These are phyloP conservation scores for Colletotrichum shisoi DNA, from an alignment of 2,329 filamentous ascomycete species.

Conservation along the genomic window DNA sequence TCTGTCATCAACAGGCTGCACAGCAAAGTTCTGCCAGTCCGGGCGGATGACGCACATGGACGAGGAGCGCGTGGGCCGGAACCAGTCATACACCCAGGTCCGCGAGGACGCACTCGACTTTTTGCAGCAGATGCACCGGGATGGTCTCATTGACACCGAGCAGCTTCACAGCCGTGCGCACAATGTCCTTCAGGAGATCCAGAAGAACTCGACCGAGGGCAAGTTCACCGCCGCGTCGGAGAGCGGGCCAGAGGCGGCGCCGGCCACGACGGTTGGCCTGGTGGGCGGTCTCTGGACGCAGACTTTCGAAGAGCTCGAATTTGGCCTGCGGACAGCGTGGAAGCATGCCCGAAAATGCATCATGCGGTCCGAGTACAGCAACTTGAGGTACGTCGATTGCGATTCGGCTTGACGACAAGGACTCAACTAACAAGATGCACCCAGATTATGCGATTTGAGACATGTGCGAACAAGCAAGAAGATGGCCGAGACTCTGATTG, in stretches of 20 bases:
- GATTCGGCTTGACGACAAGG: not conserved
- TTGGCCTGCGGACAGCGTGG: constrained; percentile 30
- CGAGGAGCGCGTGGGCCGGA: constrained; percentile 35
- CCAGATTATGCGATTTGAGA: constrained; percentile 33
- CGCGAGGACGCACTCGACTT: constrained; percentile 37
- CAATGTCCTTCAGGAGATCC: constrained; percentile 35
- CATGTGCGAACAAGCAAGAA: constrained; percentile 37
- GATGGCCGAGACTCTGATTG: constrained; percentile 36
- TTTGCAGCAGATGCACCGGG: constrained; percentile 35
- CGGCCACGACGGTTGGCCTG: constrained; percentile 14
- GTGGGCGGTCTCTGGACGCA: constrained; percentile 36
- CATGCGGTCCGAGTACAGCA: constrained; percentile 35
- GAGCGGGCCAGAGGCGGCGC: constrained; percentile 18
- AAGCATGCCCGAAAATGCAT: constrained; percentile 38
- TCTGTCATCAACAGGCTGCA: constrained; percentile 32
- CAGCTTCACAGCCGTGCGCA: constrained; percentile 31
- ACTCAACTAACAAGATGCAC: not conserved
- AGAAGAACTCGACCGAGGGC: constrained; percentile 32
- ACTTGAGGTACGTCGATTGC: constrained; percentile 18
- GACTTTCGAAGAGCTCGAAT: constrained; percentile 37
- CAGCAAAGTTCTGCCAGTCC: constrained; percentile 32
- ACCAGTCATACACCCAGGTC: constrained; percentile 36
- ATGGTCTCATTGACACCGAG: constrained; percentile 25
- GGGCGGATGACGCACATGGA: constrained; percentile 36
- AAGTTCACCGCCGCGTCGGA: constrained; percentile 24